phyloP scores from a whole-genome alignment of 2,329 filamentous ascomycete genomes.

The Zymoseptoria pseudotritici region DNA sequence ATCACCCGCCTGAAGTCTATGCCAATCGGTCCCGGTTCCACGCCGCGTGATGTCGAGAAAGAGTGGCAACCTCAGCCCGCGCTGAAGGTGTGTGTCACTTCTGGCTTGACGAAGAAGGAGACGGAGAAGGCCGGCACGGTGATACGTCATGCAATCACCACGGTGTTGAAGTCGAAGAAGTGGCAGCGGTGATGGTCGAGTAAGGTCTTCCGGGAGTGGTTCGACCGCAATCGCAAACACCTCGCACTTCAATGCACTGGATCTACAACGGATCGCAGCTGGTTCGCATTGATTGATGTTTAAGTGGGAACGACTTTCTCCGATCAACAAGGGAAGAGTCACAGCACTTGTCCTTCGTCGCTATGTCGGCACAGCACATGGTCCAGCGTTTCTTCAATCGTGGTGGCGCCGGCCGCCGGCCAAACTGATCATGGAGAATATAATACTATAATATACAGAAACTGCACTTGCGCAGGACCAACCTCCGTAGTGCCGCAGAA shows the following conservation, averaged over 20 bases:
- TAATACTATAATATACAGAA: background rate
- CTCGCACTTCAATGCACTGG: background rate
- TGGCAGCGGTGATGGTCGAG: constrained; percentile 17
- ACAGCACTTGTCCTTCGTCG: background rate
- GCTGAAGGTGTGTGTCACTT: constrained; percentile 85
- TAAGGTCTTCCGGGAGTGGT: background rate
- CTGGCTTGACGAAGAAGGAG: constrained; percentile 83
- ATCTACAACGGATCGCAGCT: background rate
- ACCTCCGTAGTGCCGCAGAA: too few species aligned
- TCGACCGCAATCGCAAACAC: background rate
- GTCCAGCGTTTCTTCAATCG: background rate
- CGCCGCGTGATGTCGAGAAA: constrained; percentile 54
- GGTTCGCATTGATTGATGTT: background rate
- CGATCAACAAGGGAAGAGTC: background rate
- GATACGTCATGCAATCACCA: constrained; percentile 88
- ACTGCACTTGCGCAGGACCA: too few species aligned
- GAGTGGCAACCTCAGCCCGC: constrained; percentile 67
- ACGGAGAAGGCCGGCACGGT: constrained; percentile 85
- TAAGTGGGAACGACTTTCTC: background rate
- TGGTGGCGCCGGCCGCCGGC: too few species aligned
- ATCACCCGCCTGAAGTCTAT: constrained; percentile 79
- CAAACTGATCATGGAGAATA: background rate
- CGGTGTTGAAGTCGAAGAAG: constrained; percentile 59
- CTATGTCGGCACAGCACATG: background rate
- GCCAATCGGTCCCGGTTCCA: constrained; percentile 51